Evolutionary conservation across 768 basidiomycete species (phyloP).

Genomic region (Lenzites betulinus): DNA sequence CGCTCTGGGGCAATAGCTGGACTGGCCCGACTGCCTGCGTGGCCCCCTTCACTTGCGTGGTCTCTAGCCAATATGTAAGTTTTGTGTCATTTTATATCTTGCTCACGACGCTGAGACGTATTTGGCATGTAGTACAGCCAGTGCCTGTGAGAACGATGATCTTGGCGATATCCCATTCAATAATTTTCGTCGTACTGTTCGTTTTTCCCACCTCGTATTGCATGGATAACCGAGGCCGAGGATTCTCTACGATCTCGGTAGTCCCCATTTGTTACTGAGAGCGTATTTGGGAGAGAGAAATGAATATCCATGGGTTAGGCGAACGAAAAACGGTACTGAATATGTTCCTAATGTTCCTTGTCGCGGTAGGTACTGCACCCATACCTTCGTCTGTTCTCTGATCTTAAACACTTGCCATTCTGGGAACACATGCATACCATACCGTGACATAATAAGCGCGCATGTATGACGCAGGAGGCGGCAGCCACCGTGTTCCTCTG

Average conservation of each 20-base stretch:
- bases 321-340: too few species aligned
- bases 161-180: too few species aligned
- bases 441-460: too few species aligned
- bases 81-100: not conserved
- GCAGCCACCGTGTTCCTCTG: too few species aligned
- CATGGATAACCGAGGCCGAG: too few species aligned
- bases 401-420: slow-evolving; percentile 6
- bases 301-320: too few species aligned
- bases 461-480: slow-evolving; percentile 11
- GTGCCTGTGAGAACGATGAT: not conserved
- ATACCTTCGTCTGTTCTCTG: not conserved
- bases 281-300: too few species aligned
- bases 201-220: too few species aligned
- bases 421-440: not conserved
- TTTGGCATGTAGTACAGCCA: not conserved
- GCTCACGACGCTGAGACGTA: not conserved
- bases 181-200: not conserved
- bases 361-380: too few species aligned
- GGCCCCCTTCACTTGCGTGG: slow-evolving; percentile 38
- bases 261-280: too few species aligned
- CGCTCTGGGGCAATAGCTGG: slow-evolving; percentile 24
- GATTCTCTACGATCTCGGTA: too few species aligned
- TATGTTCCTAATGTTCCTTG: too few species aligned
- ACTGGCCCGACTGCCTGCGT: slow-evolving; percentile 41
- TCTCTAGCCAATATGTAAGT: not conserved